Percentiles rank a stretch among this genome's conserved stretches.
Evolutionary conservation across 768 basidiomycete species (phyloP).

Genomic region (Symmetrospora coprosmae): DNA sequence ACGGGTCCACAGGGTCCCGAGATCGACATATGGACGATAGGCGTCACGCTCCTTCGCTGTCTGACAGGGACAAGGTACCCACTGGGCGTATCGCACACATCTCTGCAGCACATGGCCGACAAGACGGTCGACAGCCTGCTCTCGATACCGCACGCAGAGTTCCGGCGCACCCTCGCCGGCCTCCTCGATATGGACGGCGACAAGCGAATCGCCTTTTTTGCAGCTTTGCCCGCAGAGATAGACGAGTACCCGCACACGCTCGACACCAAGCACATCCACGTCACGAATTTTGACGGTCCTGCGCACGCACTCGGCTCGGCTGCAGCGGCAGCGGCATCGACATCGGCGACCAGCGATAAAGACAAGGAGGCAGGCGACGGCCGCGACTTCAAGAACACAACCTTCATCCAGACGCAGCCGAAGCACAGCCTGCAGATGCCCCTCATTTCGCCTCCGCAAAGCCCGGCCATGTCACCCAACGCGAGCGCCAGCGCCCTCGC

Average conservation of each 20-base stretch:
- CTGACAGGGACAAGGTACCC: constrained; percentile 38
- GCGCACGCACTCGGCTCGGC: no score
- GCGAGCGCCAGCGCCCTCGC: background rate
- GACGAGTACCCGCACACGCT: background rate
- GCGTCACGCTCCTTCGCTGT: constrained; percentile 39
- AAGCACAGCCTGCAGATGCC: constrained; percentile 36
- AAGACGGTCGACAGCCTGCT: constrained; percentile 37
- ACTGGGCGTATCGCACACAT: constrained; percentile 38
- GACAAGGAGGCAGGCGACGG: no score
- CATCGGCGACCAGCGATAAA: no score
- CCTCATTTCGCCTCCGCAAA: constrained; percentile 13
- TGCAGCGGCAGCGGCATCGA: no score
- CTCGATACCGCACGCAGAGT: constrained; percentile 27
- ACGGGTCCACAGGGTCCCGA: constrained; percentile 36
- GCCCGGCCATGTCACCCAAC: background rate
- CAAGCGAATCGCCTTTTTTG: constrained; percentile 36
- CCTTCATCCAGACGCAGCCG: constrained; percentile 36
- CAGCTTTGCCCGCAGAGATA: constrained; percentile 30
- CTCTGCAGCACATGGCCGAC: constrained; percentile 34
- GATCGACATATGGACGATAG: constrained; percentile 42
- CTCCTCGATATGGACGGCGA: constrained; percentile 38
- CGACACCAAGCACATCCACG: background rate
- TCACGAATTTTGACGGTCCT: no score
- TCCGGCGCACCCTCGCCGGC: constrained; percentile 33
- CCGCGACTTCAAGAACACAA: constrained; percentile 37